Percentiles rank a stretch among this genome's conserved stretches.
These are phyloP conservation scores for Botrytis pseudocinerea DNA, from an alignment of 2,329 filamentous ascomycete genomes.

Conservation along the genomic window DNA sequence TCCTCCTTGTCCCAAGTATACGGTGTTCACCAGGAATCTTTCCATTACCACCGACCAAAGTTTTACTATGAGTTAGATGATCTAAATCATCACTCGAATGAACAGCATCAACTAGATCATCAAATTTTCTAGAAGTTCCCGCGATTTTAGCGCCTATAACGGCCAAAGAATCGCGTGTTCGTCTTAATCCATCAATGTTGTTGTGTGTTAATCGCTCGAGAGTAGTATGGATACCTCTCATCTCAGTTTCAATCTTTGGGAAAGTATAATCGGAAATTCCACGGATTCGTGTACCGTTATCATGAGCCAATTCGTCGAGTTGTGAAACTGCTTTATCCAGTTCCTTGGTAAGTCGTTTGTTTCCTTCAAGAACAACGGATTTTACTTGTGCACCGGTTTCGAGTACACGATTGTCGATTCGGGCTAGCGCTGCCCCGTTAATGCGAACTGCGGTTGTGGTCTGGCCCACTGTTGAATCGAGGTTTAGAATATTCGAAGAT, in stretches of 20 bases:
- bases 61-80: conserved; percentile 17
- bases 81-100: conserved; percentile 21
- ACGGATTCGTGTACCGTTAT: conserved; percentile 29
- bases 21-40: conserved; percentile 22
- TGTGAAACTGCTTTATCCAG: conserved; percentile 22
- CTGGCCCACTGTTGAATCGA: conserved; percentile 21
- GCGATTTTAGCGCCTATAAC: conserved; percentile 31
- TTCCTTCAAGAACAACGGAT: conserved; percentile 28
- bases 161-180: conserved; percentile 28
- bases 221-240: conserved; percentile 20
- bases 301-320: conserved; percentile 30
- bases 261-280: conserved; percentile 31
- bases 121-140: conserved; percentile 32
- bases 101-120: conserved; percentile 32
- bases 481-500: conserved; percentile 21
- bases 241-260: conserved; percentile 29
- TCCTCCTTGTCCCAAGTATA: conserved; percentile 23
- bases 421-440: conserved; percentile 31
- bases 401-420: conserved; percentile 32
- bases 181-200: conserved; percentile 14
- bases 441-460: conserved; percentile 30
- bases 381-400: conserved; percentile 32
- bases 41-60: conserved; percentile 19
- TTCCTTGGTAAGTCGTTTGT: conserved; percentile 24
- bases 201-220: conserved; percentile 22